Percentiles rank a stretch among this genome's conserved stretches.
Evolutionary conservation across 2,329 filamentous ascomycete genomes (phyloP).

Genomic region (Diaporthe aspalathi): DNA sequence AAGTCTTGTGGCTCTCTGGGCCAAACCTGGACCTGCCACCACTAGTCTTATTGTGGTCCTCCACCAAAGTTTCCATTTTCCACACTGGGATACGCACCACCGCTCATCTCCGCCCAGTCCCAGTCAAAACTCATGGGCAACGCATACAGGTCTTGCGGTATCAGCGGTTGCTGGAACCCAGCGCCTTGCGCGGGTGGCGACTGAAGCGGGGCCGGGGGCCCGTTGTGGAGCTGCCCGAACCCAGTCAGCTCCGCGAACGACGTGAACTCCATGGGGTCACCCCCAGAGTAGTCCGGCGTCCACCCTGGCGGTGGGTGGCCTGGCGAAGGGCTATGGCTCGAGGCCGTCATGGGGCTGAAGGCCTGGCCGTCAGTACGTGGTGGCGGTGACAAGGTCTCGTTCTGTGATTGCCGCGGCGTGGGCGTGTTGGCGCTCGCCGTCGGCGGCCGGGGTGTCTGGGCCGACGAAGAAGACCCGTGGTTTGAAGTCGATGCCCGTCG

Average conservation of each 20-base stretch:
- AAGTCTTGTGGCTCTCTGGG: not conserved
- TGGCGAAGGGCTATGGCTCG: slow-evolving; percentile 57
- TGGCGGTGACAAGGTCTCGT: slow-evolving; percentile 47
- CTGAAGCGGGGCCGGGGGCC: slow-evolving; percentile 46
- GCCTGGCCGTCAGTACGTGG: slow-evolving; percentile 43
- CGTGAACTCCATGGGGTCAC: slow-evolving; percentile 46
- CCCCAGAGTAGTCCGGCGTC: slow-evolving; percentile 58
- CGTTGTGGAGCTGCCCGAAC: slow-evolving; percentile 50
- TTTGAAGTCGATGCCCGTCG: slow-evolving; percentile 27
- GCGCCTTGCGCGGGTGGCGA: slow-evolving; percentile 50
- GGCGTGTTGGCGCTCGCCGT: slow-evolving; percentile 45
- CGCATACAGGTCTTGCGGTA: slow-evolving; percentile 94
- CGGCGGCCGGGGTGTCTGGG: slow-evolving; percentile 47
- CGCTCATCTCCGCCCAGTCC: slow-evolving; percentile 79
- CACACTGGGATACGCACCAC: slow-evolving; percentile 72
- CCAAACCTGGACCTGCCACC: not conserved
- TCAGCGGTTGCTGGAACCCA: slow-evolving; percentile 84
- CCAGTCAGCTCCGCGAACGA: slow-evolving; percentile 60
- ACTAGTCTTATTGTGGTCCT: slow-evolving; percentile 20
- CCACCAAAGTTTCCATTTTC: slow-evolving; percentile 69
- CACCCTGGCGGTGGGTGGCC: slow-evolving; percentile 58
- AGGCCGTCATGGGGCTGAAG: slow-evolving; percentile 54
- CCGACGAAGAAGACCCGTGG: slow-evolving; percentile 45
- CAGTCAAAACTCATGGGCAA: slow-evolving; percentile 97
- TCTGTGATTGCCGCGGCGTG: slow-evolving; percentile 44